These are phyloP conservation scores for Moniliella sp. DNA, from an alignment of 1,284 basidiomycete genomes.

Conservation along the genomic window DNA sequence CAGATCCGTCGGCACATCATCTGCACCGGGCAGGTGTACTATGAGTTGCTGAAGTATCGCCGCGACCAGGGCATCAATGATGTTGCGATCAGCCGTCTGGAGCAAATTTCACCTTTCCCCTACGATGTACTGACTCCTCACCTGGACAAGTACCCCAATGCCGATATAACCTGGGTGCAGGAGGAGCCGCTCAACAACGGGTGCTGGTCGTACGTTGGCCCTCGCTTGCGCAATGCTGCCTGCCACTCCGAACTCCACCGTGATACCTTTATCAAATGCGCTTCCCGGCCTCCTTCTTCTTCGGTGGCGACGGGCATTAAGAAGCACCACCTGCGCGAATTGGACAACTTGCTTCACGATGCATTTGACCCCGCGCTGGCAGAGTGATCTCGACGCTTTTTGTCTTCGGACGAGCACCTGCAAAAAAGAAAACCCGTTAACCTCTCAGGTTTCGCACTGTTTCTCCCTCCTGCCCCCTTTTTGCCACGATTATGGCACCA, in stretches of 20 bases:
- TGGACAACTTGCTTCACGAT: constrained; percentile 18
- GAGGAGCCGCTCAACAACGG: constrained; percentile 57
- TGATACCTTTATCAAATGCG: constrained; percentile 42
- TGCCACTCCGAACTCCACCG: constrained; percentile 47
- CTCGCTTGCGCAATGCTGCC: constrained; percentile 37
- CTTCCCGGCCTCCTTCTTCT: constrained; percentile 23
- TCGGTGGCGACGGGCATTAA: constrained; percentile 68
- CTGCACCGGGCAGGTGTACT: constrained; percentile 68
- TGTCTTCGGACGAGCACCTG: too few relatives aligned
- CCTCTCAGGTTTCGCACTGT: too few relatives aligned
- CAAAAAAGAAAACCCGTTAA: too few relatives aligned
- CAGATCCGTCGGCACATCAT: constrained; percentile 76
- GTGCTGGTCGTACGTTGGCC: not conserved
- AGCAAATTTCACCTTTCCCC: constrained; percentile 86
- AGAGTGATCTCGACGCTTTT: too few relatives aligned
- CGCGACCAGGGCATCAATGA: constrained; percentile 46
- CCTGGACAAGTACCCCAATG: constrained; percentile 75
- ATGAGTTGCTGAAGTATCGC: constrained; percentile 47
- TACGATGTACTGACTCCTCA: too few relatives aligned
- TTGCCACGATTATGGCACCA: too few relatives aligned
- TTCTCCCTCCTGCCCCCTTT: too few relatives aligned
- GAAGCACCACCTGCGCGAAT: constrained; percentile 37
- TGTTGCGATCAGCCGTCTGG: constrained; percentile 74
- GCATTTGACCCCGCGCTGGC: constrained; percentile 20
- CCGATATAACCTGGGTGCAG: constrained; percentile 73